These are phyloP conservation scores for Fraxinus excelsior DNA, from an alignment of 257 asterid genomes.

Conservation along the genomic window DNA sequence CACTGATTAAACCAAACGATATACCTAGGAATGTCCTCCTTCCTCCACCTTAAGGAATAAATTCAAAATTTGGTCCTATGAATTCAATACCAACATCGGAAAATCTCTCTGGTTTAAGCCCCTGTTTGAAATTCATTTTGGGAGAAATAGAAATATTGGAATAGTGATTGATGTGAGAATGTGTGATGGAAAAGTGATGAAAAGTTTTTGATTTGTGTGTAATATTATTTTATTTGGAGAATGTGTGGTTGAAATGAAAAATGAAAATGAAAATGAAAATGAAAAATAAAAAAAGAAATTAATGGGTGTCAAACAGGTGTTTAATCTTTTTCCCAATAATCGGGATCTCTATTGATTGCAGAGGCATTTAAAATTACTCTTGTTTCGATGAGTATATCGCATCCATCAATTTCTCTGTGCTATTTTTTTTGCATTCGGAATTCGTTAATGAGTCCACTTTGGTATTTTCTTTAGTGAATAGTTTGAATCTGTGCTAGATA, in stretches of 20 bases:
- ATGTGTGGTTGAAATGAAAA: too few relatives aligned
- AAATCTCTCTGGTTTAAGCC: slow-evolving; percentile 32
- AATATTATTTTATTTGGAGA: too few relatives aligned
- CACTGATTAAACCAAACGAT: slow-evolving; percentile 16
- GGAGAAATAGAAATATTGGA: too few relatives aligned
- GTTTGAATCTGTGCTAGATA: too few relatives aligned
- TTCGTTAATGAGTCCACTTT: too few relatives aligned
- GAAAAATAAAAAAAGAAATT: too few relatives aligned
- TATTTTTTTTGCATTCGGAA: not conserved
- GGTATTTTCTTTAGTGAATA: slow-evolving; percentile 14
- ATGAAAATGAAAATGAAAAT: too few relatives aligned
- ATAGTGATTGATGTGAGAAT: too few relatives aligned
- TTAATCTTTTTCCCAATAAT: slow-evolving; percentile 24
- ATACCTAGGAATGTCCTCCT: slow-evolving; percentile 11
- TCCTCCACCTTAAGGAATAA: slow-evolving; percentile 29
- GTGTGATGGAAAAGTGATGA: too few relatives aligned
- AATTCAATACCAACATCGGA: not conserved
- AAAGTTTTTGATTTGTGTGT: too few relatives aligned
- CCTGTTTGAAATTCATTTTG: too few relatives aligned
- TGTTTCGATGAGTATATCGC: slow-evolving; percentile 17
- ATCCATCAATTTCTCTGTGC: not conserved
- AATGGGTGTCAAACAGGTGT: too few relatives aligned
- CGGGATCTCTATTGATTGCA: slow-evolving; percentile 32
- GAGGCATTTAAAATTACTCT: slow-evolving; percentile 24
- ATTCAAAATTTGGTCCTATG: slow-evolving; percentile 23